Evolutionary conservation across 73 alveolate species (phyloP), one percentile per base, ranked within the genome.

Genomic region (Uronychia binucleata): DNA sequence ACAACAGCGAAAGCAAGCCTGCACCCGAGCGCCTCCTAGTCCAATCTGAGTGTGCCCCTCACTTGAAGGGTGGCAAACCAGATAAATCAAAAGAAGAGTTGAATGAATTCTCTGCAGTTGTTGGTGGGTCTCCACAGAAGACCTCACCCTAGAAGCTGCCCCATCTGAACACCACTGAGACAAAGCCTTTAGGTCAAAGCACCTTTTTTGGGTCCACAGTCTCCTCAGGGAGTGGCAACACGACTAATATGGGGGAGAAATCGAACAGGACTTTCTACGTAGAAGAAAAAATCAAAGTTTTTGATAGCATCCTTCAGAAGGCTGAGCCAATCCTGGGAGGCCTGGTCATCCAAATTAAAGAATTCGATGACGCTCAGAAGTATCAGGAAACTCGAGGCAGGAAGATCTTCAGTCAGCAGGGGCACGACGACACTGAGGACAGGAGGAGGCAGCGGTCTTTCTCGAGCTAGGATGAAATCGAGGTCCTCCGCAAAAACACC

Each of bases 271-370:
- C 34, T 32, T 83, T 60, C 33, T 83, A 83, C 76, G 90, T 83
- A 0, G 90, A 83, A 75, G 90, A 83, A 60, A 83, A 83, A 32
- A 83, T 82, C 1, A 83, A 83, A 34, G 79, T 83, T 14, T 57
- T 83, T 5, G 90, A 83, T 31, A 83, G 76, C 28, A 75, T 83
- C 26, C 34, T 83, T 1, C 30, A 60, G 46, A 83, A 83, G 46
- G 83, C 76, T 1, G 33, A 83, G 32, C 90, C 90, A 29, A 27
- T 46, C 28, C 74, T 83, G 27, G 76, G 76, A 60, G 90, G 76
- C 27, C 76, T 83, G 34, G 28, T 60, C 35, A 74, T 78, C 28
- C 74, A 60, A 1, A 83, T 83, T 8, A 83, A 74, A 28, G 90
- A 83, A 33, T 83, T 83, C 59, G 58, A 28, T 0, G 34, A n/a